Percentiles rank a stretch among this genome's conserved stretches.
phyloP scores from a whole-genome alignment of 192 early-diverging fungal species.

The Umbelopsis vinacea region DNA sequence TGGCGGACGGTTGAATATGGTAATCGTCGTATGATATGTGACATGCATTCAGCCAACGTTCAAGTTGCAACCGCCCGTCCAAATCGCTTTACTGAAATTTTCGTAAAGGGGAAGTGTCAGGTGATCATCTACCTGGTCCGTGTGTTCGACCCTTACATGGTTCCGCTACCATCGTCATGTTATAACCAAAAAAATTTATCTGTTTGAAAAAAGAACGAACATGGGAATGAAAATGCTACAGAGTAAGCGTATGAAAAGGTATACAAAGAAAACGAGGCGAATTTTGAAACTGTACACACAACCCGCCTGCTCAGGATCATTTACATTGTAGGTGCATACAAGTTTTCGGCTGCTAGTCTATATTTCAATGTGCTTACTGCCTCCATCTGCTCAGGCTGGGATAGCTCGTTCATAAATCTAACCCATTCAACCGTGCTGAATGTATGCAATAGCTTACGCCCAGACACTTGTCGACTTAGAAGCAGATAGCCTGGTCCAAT shows the following conservation, averaged over 20 bases:
- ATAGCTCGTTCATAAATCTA: slow-evolving; percentile 35
- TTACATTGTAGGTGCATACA: background rate
- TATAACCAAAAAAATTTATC: too few relatives aligned
- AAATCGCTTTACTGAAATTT: too few relatives aligned
- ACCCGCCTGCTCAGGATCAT: background rate
- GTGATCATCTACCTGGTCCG: too few relatives aligned
- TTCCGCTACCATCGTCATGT: too few relatives aligned
- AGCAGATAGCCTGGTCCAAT: slow-evolving; percentile 40
- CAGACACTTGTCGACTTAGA: slow-evolving; percentile 36
- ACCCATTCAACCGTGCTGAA: slow-evolving; percentile 44
- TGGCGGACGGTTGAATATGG: background rate
- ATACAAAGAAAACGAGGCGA: too few relatives aligned
- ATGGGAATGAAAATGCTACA: too few relatives aligned
- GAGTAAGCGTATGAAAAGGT: too few relatives aligned
- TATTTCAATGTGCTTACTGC: background rate
- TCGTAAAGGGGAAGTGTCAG: too few relatives aligned
- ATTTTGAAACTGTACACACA: background rate
- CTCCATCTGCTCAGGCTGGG: slow-evolving; percentile 24
- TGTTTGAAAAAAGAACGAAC: too few relatives aligned
- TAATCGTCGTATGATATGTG: background rate
- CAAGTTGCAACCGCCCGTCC: too few relatives aligned
- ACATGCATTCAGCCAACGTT: slow-evolving; percentile 9
- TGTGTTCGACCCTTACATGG: too few relatives aligned
- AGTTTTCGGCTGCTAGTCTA: background rate
- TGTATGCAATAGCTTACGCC: slow-evolving; percentile 42